Conservation (phyloP, 2,329 filamentous ascomycete species). For the Alternaria sp. region DNA sequence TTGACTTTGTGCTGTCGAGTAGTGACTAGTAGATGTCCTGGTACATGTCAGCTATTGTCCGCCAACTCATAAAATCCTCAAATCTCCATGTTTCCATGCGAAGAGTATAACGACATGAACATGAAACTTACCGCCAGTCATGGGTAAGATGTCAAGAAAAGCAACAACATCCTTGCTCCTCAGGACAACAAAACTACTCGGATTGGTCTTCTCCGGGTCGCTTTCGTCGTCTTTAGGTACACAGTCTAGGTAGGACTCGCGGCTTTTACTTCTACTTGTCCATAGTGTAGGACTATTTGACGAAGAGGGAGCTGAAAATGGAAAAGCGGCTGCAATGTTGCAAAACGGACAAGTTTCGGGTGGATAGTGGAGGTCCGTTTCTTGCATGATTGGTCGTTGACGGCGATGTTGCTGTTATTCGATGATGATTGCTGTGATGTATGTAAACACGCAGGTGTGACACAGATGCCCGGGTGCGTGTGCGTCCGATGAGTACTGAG, state of each 20-base stretch:
- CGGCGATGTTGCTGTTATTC: neutral
- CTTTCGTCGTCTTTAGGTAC: constrained; percentile 39
- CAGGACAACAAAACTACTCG: constrained; percentile 69
- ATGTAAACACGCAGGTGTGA: neutral
- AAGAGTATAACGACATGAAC: neutral
- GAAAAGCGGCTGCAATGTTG: constrained; percentile 62
- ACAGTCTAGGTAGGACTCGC: constrained; percentile 24
- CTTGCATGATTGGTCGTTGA: constrained; percentile 30
- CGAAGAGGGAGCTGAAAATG: constrained; percentile 25
- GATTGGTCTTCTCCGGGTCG: constrained; percentile 42
- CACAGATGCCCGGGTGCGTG: neutral
- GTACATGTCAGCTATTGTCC: neutral
- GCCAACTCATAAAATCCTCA: neutral
- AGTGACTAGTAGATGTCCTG: constrained; percentile 77
- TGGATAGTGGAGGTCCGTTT: constrained; percentile 52
- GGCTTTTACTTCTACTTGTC: constrained; percentile 6
- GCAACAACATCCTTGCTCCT: constrained; percentile 80
- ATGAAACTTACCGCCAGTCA: constrained; percentile 68
- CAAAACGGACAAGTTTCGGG: constrained; percentile 64
- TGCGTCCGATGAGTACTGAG: neutral
- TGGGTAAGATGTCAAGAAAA: constrained; percentile 92
- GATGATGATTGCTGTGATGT: neutral
- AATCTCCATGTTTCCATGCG: neutral
- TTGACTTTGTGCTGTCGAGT: constrained; percentile 80
- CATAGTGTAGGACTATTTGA: constrained; percentile 1